Evolutionary conservation across 2,329 filamentous ascomycete genomes (phyloP), one percentile per base, ranked within the genome.

Genomic region (Fusarium ramigenum): DNA sequence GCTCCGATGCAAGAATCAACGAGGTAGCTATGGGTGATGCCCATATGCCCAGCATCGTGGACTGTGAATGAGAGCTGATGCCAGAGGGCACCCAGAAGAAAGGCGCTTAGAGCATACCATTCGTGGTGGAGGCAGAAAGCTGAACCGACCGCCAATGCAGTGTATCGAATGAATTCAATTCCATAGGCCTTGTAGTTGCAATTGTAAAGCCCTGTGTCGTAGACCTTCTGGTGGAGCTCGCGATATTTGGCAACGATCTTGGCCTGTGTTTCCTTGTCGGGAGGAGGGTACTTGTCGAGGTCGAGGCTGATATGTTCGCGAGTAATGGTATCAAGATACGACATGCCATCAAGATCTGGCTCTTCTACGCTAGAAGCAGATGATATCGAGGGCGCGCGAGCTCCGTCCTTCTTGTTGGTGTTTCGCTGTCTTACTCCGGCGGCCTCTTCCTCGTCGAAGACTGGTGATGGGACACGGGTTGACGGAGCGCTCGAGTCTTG

Each of bases 21-120:
- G 56, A 93, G 91, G 80, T 96, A 98, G 80, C 92, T 87, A 82
- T 98, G 96, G 5, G 96, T 99, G 77, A 99, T 97, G 74, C 94
- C 96, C 93, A 98, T 97, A 82, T 99, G 96, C 11, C 94, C 95
- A 57, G 96, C 94, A 85, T 99, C 96, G 82, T 99, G 96, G 69
- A 94, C 96, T 2, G 92, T 92, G 80, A 99, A 99, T 58, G 96
- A 93, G 34, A 98, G 88, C 80, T 98, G 96, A 79, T 98, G 96
- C 96, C 96, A 98, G 79, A 97, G 88, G 70, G 89, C 87, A 25
- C 96, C 96, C 6, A 98, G 86, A 75, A 92, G 94, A 54, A 93
- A 80, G 4, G 90, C 95, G 63, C 93, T 93, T 5, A 88, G 84
- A 53, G 84, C 85, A 78, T 93, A 96, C 89, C 92, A 94, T 40